Percentiles rank a stretch among this genome's conserved stretches.
phyloP scores from a whole-genome alignment of 495 filamentous ascomycete genomes.

The Neurospora terricola region DNA sequence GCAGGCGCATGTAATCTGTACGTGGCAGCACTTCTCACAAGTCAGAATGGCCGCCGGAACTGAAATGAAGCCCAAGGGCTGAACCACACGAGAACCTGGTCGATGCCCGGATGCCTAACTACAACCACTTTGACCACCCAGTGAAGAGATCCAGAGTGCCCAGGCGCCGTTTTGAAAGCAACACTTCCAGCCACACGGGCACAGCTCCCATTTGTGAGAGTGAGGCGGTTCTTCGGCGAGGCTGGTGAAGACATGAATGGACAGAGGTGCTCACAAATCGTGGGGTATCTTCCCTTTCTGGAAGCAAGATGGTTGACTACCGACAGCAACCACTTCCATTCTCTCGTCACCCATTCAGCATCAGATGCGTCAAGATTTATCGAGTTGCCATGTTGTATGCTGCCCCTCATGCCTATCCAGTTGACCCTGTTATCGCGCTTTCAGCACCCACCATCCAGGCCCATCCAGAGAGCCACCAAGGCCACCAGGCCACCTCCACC shows the following conservation, averaged over 20 bases:
- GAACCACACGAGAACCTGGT: background rate
- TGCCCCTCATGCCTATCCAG: background rate
- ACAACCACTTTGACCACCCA: slow-evolving; percentile 1
- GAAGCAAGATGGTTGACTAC: slow-evolving; percentile 1
- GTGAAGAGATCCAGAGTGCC: background rate
- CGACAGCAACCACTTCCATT: slow-evolving; percentile 2
- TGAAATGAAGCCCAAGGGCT: background rate
- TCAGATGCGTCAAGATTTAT: background rate
- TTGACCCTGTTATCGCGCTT: background rate
- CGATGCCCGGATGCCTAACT: slow-evolving; percentile 21
- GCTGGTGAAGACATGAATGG: slow-evolving; percentile 2
- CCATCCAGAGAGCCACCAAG: background rate
- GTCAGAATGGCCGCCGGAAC: background rate
- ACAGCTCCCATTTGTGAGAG: slow-evolving; percentile 7
- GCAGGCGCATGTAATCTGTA: background rate
- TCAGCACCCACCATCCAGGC: background rate
- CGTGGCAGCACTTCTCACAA: background rate
- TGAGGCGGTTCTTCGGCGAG: slow-evolving; percentile 4
- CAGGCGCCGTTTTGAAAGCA: background rate
- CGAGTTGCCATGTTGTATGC: background rate
- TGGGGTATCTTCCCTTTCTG: slow-evolving; percentile 7
- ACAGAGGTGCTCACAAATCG: slow-evolving; percentile 1
- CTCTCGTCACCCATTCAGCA: background rate
- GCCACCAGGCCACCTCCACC: background rate
- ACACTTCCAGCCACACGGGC: background rate